A percentile compares a stretch with the other conserved stretches of the same genome.
Evolutionary conservation across 306 rosid genomes (phyloP).

Genomic region (Sicyos baderoa): DNA sequence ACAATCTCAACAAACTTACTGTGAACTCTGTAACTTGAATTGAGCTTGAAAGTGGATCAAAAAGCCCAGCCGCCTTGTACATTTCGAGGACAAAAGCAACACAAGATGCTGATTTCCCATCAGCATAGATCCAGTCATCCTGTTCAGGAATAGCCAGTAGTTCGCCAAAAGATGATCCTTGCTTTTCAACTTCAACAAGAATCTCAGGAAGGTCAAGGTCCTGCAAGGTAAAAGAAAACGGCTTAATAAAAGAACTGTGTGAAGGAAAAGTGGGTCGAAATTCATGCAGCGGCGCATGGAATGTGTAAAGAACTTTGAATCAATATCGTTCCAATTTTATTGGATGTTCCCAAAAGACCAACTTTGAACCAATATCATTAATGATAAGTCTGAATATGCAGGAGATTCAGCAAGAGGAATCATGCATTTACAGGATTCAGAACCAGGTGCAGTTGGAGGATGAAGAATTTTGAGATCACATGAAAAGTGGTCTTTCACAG

Average conservation of each 20-base stretch:
- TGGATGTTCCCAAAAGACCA: too few relatives aligned
- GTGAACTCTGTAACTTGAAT: constrained; percentile 95
- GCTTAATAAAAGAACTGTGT: background rate
- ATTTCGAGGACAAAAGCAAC: constrained; percentile 79
- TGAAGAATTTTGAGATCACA: background rate
- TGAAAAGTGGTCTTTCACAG: background rate
- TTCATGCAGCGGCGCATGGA: background rate
- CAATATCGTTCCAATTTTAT: too few relatives aligned
- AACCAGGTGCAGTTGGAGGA: background rate
- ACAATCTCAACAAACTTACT: constrained; percentile 38
- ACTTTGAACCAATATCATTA: background rate
- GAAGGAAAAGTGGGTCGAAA: background rate
- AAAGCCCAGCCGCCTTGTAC: constrained; percentile 92
- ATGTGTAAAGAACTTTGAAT: background rate
- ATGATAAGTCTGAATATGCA: background rate
- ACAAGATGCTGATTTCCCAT: constrained; percentile 89
- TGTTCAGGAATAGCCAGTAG: constrained; percentile 81
- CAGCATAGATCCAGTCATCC: constrained; percentile 85
- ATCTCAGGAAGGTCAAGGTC: constrained; percentile 71
- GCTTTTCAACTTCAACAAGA: constrained; percentile 75
- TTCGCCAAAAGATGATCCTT: constrained; percentile 77
- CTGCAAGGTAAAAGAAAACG: constrained; percentile 26
- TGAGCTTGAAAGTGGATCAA: constrained; percentile 69
- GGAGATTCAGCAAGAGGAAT: background rate
- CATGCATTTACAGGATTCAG: background rate